Evolutionary conservation across 176 grass and related monocot genomes (phyloP), one percentile per base, ranked within the genome.

Genomic region (Carex kokanica): DNA sequence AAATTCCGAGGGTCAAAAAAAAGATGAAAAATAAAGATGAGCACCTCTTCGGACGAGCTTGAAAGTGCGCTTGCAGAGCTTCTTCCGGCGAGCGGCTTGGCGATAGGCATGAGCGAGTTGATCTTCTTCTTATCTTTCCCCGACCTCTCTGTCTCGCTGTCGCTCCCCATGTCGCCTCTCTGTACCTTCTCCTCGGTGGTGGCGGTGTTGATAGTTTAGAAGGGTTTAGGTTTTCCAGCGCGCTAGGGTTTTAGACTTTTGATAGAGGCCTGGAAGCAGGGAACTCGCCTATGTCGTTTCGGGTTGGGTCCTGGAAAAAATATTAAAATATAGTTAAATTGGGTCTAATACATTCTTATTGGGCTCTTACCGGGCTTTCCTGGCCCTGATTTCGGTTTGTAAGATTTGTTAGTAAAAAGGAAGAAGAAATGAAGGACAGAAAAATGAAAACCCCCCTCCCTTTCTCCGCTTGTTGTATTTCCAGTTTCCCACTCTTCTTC

Each of bases 21-120:
- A 0, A 80, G 64, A 8, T 13, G 20, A 18, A 80, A 34, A 55
- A 34, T 8, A 2, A 34, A 8, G 66, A 64, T 15, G 79, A 29
- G 58, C 17, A 95, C 95, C 91, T 90, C 88, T 79, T 49, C 91
- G 83, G 59, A 95, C 93, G 83, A 99, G 96, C 88, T 95, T 99
- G 82, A 99, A 90, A 79, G 88, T 93, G 34, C 83, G 53, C 89
- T 95, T 95, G 89, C 84, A 87, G 83, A 95, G 91, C 78, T 95
- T 93, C 85, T 89, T 93, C 5, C 91, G 1, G 89, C 89, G 45
- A 99, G 89, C 2, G 96, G 96, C 80, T 93, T 95, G 4, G 93
- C 96, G n/a, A 99, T 99, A 11, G 86, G 84, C 41, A 87, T 74
- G 8, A 95, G 83, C n/a, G 93, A 81, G 73, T 31, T 59, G 8